phyloP scores from a whole-genome alignment of 345 rosid species.

The Arabis hirsuta region DNA sequence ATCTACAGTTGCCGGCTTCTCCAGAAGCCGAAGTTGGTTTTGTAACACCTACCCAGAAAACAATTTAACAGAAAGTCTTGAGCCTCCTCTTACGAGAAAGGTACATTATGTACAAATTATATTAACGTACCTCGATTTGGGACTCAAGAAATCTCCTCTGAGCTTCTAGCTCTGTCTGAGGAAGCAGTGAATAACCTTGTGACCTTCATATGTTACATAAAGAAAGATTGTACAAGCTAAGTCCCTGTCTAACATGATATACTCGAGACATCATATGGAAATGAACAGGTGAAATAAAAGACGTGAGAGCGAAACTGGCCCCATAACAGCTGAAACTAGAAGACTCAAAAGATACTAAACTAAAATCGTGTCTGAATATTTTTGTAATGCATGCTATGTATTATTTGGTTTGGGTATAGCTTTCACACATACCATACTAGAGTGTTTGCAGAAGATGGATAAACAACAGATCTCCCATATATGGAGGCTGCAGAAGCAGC shows the following conservation, averaged over 20 bases:
- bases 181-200: conserved; percentile 57
- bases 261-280: neutral
- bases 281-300: neutral
- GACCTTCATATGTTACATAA: conserved; percentile 50
- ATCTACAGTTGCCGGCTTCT: conserved; percentile 22
- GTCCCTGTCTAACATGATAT: neutral
- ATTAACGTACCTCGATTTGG: conserved; percentile 68
- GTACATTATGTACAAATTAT: conserved; percentile 1
- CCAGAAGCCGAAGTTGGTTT: conserved; percentile 28
- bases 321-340: neutral
- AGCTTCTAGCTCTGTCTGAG: conserved; percentile 56
- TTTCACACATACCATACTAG: conserved; percentile 58
- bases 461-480: conserved; percentile 78
- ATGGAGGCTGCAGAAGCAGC: conserved; percentile 81
- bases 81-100: neutral
- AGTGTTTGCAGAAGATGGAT: conserved; percentile 77
- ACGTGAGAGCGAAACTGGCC: neutral
- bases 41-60: conserved; percentile 31
- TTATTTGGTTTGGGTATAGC: conserved; percentile 1
- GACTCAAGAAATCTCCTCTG: conserved; percentile 60
- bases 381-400: neutral
- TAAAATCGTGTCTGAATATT: conserved; percentile 5
- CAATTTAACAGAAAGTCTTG: neutral
- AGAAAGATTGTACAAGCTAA: neutral
- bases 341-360: neutral